Conservation (phyloP, 345 rosid genomes). For the Eucalyptus pumila region DNA sequence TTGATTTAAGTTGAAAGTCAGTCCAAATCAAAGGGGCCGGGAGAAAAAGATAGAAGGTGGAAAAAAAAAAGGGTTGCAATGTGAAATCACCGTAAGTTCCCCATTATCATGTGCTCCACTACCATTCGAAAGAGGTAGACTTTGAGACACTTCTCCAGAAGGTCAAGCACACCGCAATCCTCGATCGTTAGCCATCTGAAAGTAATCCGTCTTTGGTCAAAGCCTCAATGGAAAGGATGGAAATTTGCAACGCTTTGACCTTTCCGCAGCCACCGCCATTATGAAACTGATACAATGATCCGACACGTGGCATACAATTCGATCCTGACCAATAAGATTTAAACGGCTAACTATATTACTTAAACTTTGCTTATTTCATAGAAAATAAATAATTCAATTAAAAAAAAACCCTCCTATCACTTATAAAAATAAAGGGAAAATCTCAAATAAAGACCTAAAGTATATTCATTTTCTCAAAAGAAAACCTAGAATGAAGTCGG, state of each 20-base stretch:
- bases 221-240: neutral
- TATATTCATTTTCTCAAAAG: accelerated
- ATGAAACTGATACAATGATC: no score
- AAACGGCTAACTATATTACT: neutral
- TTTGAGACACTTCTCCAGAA: neutral
- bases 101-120: neutral
- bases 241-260: neutral
- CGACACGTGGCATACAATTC: neutral
- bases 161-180: neutral
- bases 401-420: accelerated
- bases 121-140: neutral
- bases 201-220: neutral
- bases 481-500: accelerated
- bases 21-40: neutral
- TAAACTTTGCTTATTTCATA: no score
- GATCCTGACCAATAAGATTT: neutral
- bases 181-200: neutral
- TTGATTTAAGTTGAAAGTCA: neutral
- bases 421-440: no score
- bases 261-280: neutral
- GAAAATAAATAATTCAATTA: no score
- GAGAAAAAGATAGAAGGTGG: neutral
- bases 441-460: accelerated
- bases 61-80: neutral
- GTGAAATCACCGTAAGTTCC: neutral